Evolutionary conservation across 169 alveolate genomes (phyloP).

Genomic region (Plasmodium blacklocki): DNA sequence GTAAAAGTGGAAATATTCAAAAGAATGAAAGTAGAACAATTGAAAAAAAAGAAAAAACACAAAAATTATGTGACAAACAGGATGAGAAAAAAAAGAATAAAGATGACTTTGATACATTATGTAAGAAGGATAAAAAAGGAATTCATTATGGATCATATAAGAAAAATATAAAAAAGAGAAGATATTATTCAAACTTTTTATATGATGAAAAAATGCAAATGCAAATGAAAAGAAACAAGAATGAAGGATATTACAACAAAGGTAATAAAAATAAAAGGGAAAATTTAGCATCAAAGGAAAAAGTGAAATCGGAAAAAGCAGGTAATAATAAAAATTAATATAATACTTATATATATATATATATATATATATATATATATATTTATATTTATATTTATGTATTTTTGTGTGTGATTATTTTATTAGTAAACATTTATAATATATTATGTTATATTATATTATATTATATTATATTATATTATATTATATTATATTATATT

Average conservation of each 20-base stretch:
- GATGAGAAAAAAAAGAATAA: slow-evolving; percentile 25
- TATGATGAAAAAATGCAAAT: slow-evolving; percentile 26
- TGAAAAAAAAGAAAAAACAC: neutral
- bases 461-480: neutral
- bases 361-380: neutral
- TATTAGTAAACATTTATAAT: neutral
- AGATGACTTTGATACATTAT: slow-evolving; percentile 15
- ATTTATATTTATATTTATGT: neutral
- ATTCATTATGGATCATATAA: slow-evolving; percentile 55
- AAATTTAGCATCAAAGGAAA: neutral
- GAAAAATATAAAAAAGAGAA: slow-evolving; percentile 54
- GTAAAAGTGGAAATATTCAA: neutral
- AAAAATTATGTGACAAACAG: slow-evolving; percentile 2
- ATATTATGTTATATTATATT: neutral
- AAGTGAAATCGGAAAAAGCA: neutral
- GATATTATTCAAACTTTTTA: slow-evolving; percentile 35
- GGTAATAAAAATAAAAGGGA: slow-evolving; percentile 20
- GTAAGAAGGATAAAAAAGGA: slow-evolving; percentile 51
- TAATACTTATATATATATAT: neutral
- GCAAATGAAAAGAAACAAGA: slow-evolving; percentile 58
- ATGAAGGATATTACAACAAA: slow-evolving; percentile 28
- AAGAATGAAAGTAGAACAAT: neutral
- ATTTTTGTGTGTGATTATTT: neutral
- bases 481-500: neutral
- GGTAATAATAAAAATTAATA: slow-evolving; percentile 14